These are phyloP conservation scores for Suillus cothurnatus DNA, from an alignment of 768 basidiomycete genomes.

Conservation along the genomic window DNA sequence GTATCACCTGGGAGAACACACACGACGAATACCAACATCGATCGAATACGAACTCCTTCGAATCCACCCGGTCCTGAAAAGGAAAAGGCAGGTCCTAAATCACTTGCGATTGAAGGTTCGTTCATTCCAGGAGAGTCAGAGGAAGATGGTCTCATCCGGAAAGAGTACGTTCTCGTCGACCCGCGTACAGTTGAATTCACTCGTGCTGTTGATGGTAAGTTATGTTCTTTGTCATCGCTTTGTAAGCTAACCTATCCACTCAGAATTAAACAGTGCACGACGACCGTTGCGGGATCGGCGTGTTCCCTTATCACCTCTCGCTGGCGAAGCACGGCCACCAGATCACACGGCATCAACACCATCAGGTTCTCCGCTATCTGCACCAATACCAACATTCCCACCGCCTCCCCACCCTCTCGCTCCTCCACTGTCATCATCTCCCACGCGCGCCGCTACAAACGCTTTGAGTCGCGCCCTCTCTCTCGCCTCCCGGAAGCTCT, in stretches of 20 bases:
- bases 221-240: background rate
- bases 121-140: slow-evolving; percentile 83
- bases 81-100: slow-evolving; percentile 19
- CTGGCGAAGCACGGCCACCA: slow-evolving; percentile 42
- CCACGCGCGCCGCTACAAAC: slow-evolving; percentile 67
- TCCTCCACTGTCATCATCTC: slow-evolving; percentile 67
- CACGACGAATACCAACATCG: slow-evolving; percentile 5
- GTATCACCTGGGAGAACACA: slow-evolving; percentile 22
- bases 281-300: slow-evolving; percentile 60
- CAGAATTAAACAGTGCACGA: slow-evolving; percentile 67
- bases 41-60: slow-evolving; percentile 17
- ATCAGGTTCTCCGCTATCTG: slow-evolving; percentile 27
- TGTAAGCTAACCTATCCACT: slow-evolving; percentile 16
- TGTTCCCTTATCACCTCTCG: slow-evolving; percentile 48
- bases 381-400: slow-evolving; percentile 48
- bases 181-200: slow-evolving; percentile 90
- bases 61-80: slow-evolving; percentile 16
- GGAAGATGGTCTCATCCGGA: slow-evolving; percentile 75
- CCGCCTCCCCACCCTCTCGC: slow-evolving; percentile 55
- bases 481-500: slow-evolving; percentile 80
- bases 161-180: slow-evolving; percentile 95
- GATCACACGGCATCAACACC: slow-evolving; percentile 35
- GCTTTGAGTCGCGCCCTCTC: slow-evolving; percentile 80
- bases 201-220: slow-evolving; percentile 84
- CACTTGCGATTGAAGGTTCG: slow-evolving; percentile 58